Base-by-base conservation (phyloP, 495 filamentous ascomycete species). In the Hamigera avellanea region DNA sequence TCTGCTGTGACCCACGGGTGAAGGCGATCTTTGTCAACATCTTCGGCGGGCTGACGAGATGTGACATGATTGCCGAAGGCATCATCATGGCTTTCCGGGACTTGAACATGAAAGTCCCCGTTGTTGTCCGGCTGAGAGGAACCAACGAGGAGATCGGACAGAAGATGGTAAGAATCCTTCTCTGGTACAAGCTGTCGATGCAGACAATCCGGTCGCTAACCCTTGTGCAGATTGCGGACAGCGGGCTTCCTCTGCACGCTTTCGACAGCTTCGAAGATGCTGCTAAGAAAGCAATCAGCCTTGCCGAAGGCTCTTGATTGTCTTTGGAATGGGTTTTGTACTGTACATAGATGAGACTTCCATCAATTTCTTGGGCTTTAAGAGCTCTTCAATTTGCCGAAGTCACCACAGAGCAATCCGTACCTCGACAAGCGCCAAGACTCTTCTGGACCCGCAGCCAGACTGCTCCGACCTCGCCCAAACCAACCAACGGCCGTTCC, bases 51-150 rank as follows among this genome's bases (percentile, higher is more conserved):
- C 49, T 94, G 59, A 93, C 84, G 6, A 61, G 76, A 58, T 71
- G 85, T 16, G 85, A 88, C 45, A 91, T 93, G 84, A 93, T 95
- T 52, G 87, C 86, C 0, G 69, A 78, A 43, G 86, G 84, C 0
- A 72, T 95, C 31, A 69, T 93, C 25, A 38, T 83, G 45, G 85
- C 85, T 7, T 89, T 89, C 52, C 61, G 72, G 43, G 81, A 87
- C 45, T 47, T 91, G 50, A 56, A 72, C 2, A 73, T 83, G 54
- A 57, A 57, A 2, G 66, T 88, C 3, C 86, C 86, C 12, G 80
- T 93, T 9, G 83, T 93, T 27, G 87, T 93, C 32, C 70, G 87
- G 44, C 65, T 94, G 44, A 66, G 85, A 43, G 87, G 86, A 9
- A 89, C 85, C 31, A 88, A 86, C 44, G 85, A 93, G 56, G 71